Percentiles rank a stretch among this genome's conserved stretches.
These are phyloP conservation scores for Phytophthora boehmeriae DNA, from an alignment of 352 stramenopile genomes.

Conservation along the genomic window DNA sequence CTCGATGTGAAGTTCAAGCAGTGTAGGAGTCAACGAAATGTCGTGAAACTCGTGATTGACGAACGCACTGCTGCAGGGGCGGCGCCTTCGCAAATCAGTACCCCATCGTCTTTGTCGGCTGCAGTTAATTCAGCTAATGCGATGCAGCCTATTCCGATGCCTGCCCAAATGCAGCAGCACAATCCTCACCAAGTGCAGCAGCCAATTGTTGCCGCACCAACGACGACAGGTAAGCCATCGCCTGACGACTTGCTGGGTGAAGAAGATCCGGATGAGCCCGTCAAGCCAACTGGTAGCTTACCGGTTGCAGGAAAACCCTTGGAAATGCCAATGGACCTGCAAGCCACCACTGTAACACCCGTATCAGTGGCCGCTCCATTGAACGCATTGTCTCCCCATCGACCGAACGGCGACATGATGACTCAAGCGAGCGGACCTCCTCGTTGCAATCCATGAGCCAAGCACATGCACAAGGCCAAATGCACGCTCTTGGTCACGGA, in stretches of 20 bases:
- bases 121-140: conserved; percentile 14
- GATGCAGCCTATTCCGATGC: conserved; percentile 60
- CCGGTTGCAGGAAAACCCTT: conserved; percentile 45
- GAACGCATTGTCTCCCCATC: conserved; percentile 19
- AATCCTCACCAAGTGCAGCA: conserved; percentile 22
- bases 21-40: conserved; percentile 76
- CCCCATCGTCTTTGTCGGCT: not conserved
- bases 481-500: conserved; percentile 18
- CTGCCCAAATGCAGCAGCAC: conserved; percentile 42
- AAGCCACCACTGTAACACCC: conserved; percentile 39
- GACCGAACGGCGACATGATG: not conserved
- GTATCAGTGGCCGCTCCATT: conserved; percentile 26
- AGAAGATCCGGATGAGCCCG: conserved; percentile 46
- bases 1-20: conserved; percentile 83
- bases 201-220: conserved; percentile 1
- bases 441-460: not conserved
- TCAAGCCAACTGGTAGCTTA: conserved; percentile 29
- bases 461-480: conserved; percentile 7
- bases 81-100: conserved; percentile 18
- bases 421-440: conserved; percentile 1
- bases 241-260: conserved; percentile 60
- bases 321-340: conserved; percentile 67
- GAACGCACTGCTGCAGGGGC: conserved; percentile 32
- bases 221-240: conserved; percentile 36
- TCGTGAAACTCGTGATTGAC: conserved; percentile 85